These are phyloP conservation scores for Pichia cabralensis DNA, from an alignment of 805 yeast species.

Conservation along the genomic window DNA sequence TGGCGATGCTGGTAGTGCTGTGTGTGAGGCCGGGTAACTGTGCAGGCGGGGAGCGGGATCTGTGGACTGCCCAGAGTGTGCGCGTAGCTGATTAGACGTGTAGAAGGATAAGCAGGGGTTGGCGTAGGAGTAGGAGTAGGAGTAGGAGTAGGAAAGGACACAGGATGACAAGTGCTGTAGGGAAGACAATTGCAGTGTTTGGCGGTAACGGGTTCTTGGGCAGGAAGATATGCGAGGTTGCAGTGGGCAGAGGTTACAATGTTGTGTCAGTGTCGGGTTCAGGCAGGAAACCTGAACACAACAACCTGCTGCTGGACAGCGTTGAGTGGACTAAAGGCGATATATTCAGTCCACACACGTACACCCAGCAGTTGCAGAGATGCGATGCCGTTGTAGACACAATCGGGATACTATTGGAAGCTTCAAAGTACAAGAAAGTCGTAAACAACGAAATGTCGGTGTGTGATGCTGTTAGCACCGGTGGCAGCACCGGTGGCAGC, in stretches of 20 bases:
- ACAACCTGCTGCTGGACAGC: slow-evolving; percentile 28
- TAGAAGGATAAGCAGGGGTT: no score
- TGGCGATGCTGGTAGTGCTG: no score
- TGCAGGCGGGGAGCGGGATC: no score
- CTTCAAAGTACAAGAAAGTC: slow-evolving; percentile 50
- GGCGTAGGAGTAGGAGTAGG: no score
- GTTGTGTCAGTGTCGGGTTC: slow-evolving; percentile 57
- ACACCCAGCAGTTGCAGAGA: slow-evolving; percentile 34
- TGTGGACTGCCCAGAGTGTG: no score
- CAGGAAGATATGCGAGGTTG: slow-evolving; percentile 58
- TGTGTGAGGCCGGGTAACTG: no score
- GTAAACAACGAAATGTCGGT: background rate
- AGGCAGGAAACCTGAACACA: slow-evolving; percentile 50
- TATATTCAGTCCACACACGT: slow-evolving; percentile 54
- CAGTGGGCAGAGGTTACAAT: slow-evolving; percentile 47
- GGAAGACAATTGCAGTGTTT: slow-evolving; percentile 41
- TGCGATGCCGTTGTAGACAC: slow-evolving; percentile 72
- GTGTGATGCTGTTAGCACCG: no score
- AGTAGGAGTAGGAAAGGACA: no score
- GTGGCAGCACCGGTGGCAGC: no score
- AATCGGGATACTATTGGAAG: slow-evolving; percentile 67
- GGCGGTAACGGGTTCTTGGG: slow-evolving; percentile 89
- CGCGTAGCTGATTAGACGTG: no score
- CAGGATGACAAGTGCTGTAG: no score
- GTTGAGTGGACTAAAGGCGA: slow-evolving; percentile 64